These are phyloP conservation scores for Fusarium chaquense DNA, from an alignment of 2,329 filamentous ascomycete genomes.

Conservation along the genomic window DNA sequence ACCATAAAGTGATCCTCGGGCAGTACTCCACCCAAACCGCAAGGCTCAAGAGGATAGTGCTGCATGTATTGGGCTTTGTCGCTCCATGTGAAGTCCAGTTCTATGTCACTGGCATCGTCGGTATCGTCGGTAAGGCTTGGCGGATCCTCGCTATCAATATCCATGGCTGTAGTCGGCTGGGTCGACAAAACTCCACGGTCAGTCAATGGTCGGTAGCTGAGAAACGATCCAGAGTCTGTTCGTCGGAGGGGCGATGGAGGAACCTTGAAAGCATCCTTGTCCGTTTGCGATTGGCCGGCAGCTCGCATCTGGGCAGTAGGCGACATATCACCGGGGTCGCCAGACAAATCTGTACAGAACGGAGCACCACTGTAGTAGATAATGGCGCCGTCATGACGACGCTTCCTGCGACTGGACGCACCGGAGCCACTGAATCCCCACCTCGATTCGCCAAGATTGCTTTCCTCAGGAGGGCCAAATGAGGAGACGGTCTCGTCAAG, in stretches of 20 bases:
- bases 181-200: conserved; percentile 48
- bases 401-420: conserved; percentile 63
- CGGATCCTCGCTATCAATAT: conserved; percentile 46
- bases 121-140: conserved; percentile 53
- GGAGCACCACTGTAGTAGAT: conserved; percentile 85
- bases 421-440: conserved; percentile 63
- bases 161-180: conserved; percentile 44
- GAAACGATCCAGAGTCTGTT: conserved; percentile 64
- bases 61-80: conserved; percentile 55
- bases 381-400: conserved; percentile 76
- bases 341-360: conserved; percentile 84
- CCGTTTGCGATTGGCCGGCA: conserved; percentile 55
- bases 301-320: conserved; percentile 63
- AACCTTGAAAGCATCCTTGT: conserved; percentile 26
- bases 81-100: conserved; percentile 63
- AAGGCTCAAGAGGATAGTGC: conserved; percentile 63
- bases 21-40: conserved; percentile 68
- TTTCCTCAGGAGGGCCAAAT: conserved; percentile 60
- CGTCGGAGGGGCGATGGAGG: conserved; percentile 51
- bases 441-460: conserved; percentile 61
- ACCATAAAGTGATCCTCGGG: conserved; percentile 75
- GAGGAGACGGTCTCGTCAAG: conserved; percentile 64
- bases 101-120: conserved; percentile 55
- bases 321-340: conserved; percentile 67
- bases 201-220: conserved; percentile 64